phyloP scores from a whole-genome alignment of 108 stramenopile genomes.

The Aurantiochytrium sp. region DNA sequence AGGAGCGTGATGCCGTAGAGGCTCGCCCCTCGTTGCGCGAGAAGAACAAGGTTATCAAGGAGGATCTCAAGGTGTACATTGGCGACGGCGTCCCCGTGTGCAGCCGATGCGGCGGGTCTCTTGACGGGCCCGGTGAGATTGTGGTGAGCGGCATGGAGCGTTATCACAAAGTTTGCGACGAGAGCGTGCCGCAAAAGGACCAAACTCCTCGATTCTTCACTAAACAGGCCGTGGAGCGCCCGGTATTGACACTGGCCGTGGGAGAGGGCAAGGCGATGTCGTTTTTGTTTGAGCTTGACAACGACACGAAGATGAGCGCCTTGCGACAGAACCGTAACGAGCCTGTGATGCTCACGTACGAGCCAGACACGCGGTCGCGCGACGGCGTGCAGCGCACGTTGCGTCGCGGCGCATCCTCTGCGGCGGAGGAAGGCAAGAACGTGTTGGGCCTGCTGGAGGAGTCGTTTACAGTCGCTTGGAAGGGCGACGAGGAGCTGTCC shows the following conservation, averaged over 20 bases:
- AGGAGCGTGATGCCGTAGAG: background rate
- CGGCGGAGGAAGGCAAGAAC: background rate
- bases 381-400: background rate
- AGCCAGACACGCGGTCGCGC: background rate
- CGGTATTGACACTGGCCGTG: background rate
- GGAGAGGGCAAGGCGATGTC: background rate
- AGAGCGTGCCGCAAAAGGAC: background rate
- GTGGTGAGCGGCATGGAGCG: background rate
- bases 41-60: background rate
- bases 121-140: background rate
- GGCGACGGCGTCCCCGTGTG: background rate
- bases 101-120: background rate
- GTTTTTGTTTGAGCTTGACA: background rate
- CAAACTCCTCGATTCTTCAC: background rate
- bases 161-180: background rate
- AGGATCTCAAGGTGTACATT: background rate
- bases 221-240: background rate
- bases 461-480: too few relatives aligned
- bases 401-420: background rate
- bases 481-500: too few relatives aligned
- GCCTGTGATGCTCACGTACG: background rate
- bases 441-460: too few relatives aligned
- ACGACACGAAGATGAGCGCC: background rate
- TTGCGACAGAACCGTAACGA: background rate
- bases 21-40: background rate